phyloP scores from a whole-genome alignment of 768 basidiomycete species.

The Mrakia gelida region DNA sequence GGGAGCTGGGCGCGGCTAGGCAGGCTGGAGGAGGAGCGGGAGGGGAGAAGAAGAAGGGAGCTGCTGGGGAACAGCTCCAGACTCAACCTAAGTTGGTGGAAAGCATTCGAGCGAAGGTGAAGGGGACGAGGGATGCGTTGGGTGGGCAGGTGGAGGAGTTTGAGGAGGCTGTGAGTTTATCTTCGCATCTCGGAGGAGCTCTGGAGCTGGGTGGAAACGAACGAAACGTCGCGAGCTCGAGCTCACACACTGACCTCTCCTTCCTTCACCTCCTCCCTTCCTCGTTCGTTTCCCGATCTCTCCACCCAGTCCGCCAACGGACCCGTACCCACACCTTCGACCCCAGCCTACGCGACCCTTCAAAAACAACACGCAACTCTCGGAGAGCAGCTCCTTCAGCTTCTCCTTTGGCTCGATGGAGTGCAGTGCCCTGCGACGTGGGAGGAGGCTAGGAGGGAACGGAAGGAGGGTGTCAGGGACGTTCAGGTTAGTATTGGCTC shows the following conservation, averaged over 20 bases:
- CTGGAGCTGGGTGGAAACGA: too few species aligned
- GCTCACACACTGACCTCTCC: not conserved
- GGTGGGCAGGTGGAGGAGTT: constrained; percentile 59
- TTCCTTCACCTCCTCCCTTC: not conserved
- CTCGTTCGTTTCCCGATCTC: not conserved
- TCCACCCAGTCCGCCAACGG: constrained; percentile 13
- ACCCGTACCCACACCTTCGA: not conserved
- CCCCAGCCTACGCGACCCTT: constrained; percentile 37
- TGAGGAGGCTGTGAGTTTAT: constrained; percentile 17
- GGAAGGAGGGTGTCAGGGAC: constrained; percentile 80
- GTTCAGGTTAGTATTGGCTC: constrained; percentile 54
- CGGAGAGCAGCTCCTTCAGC: constrained; percentile 77
- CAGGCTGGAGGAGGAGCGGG: constrained; percentile 35
- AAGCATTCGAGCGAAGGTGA: constrained; percentile 56
- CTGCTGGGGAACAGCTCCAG: constrained; percentile 49
- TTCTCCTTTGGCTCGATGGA: constrained; percentile 80
- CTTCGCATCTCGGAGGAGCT: too few species aligned
- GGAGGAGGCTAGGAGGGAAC: constrained; percentile 68
- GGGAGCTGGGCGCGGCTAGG: constrained; percentile 33
- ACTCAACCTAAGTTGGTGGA: constrained; percentile 45
- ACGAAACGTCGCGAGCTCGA: not conserved
- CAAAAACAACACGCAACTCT: constrained; percentile 56
- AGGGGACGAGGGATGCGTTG: constrained; percentile 55
- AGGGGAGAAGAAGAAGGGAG: constrained; percentile 35
- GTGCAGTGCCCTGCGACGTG: constrained; percentile 69